A percentile compares a stretch with the other conserved stretches of the same genome.
phyloP scores from a whole-genome alignment of 2,329 filamentous ascomycete species.

The Claviceps maximensis region DNA sequence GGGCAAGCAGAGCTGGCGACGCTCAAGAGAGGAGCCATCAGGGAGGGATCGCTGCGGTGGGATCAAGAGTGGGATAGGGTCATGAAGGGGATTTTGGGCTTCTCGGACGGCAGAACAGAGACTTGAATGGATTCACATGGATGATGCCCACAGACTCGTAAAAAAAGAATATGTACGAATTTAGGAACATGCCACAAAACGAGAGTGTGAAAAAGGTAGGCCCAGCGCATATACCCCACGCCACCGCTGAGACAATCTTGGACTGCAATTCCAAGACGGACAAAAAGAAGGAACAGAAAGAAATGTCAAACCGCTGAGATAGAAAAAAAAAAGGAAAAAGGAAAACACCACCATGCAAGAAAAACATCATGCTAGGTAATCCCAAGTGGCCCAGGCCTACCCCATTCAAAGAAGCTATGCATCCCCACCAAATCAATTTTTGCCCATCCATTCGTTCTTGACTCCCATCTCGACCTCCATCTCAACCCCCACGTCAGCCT shows the following conservation, averaged over 20 bases:
- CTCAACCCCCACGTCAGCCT: neutral
- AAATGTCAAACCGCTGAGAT: too few relatives aligned
- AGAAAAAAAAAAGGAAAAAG: neutral
- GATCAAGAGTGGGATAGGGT: slow-evolving; percentile 86
- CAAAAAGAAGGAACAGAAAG: neutral
- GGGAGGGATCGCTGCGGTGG: slow-evolving; percentile 70
- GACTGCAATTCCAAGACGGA: too few relatives aligned
- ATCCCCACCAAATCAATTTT: neutral
- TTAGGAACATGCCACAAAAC: too few relatives aligned
- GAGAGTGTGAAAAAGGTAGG: too few relatives aligned
- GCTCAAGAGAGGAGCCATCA: slow-evolving; percentile 55
- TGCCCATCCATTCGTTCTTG: too few relatives aligned
- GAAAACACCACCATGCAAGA: neutral
- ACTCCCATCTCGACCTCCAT: too few relatives aligned
- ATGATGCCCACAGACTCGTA: too few relatives aligned
- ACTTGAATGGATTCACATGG: too few relatives aligned
- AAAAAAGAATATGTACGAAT: too few relatives aligned
- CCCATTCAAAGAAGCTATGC: neutral
- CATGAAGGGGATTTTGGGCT: slow-evolving; percentile 56
- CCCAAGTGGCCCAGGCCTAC: neutral
- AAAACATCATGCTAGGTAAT: neutral
- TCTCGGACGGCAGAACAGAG: slow-evolving; percentile 14
- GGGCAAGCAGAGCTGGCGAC: slow-evolving; percentile 40
- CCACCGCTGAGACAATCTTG: neutral
- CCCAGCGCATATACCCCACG: neutral